Conservation (phyloP, 129 eudicot genomes). For the Flaveria ramosissima region DNA sequence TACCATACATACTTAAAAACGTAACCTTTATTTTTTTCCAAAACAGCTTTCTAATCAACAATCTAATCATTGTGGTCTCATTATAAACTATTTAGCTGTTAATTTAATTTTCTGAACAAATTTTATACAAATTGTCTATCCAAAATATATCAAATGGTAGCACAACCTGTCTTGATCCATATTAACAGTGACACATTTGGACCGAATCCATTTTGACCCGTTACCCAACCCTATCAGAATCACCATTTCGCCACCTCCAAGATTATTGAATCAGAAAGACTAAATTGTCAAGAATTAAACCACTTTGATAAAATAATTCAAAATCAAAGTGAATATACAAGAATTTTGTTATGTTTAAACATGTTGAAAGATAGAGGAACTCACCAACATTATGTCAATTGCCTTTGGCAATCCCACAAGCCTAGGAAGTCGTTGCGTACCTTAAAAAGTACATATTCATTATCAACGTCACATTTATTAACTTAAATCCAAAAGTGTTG, state of each 20-base stretch:
- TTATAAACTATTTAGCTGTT: neutral
- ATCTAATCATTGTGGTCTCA: neutral
- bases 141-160: neutral
- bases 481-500: slow-evolving; percentile 16
- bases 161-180: slow-evolving; percentile 4
- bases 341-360: neutral
- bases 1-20: neutral
- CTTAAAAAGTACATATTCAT: slow-evolving; percentile 34
- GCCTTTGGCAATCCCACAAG: slow-evolving; percentile 85
- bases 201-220: neutral
- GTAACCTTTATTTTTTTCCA: neutral
- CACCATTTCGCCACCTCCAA: neutral
- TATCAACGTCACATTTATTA: slow-evolving; percentile 6
- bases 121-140: neutral
- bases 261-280: slow-evolving; percentile 4
- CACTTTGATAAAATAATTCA: neutral
- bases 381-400: slow-evolving; percentile 93
- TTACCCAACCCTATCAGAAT: neutral
- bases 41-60: neutral
- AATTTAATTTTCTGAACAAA: neutral
- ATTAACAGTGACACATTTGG: neutral
- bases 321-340: slow-evolving; percentile 11
- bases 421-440: slow-evolving; percentile 99
- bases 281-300: neutral
- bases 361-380: slow-evolving; percentile 27